Evolutionary conservation across 495 filamentous ascomycete species (phyloP), one percentile per base, ranked within the genome.

Genomic region (Xylaria intraflava): DNA sequence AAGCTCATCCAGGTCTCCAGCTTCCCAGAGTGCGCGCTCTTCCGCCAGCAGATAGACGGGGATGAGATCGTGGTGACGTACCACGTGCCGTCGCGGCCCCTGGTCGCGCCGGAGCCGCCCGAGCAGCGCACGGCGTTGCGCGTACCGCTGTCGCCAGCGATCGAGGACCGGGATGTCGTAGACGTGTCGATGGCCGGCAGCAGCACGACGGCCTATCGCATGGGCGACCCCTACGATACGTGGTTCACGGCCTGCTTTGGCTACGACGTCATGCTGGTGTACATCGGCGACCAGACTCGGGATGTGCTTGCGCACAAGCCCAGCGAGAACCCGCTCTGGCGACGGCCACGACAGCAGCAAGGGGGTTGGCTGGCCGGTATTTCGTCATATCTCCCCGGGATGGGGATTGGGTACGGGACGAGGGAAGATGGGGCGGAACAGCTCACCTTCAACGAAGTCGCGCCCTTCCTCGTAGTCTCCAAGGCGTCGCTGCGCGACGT

Each of bases 161-260:
- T 73, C 2, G 60, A 69, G 4, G 60, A 59, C 1, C 51, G 24
- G 14, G 51, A 31, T 16, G 64, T 90, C 14, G 69, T 79, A 0
- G 62, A 60, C 9, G 55, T 88, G 6, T 69, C 76, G 2, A 67
- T 90, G 67, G 83, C 89, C 62, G 56, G 65, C 19, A 89, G 84
- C 60, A 67, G 79, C 0, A 80, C 86, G 0, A 70, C 70, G 17
- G 84, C 78, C 0, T 89, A 83, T 67, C 76, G 82, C 46, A 53
- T 94, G 83, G 81, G 77, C 2, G 60, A 68, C 3, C 43, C 68
- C 27, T 88, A 83, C 62, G 87, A 86, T 61, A 65, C 71, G 31
- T 95, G 88, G 88, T 90, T 95, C 70, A 81, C 79, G 23, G 61
- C 72, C 16, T 79, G 82, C 51, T 84, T 95, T 51, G 87, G 86